Evolutionary conservation across 2,329 filamentous ascomycete genomes (phyloP), one percentile per base, ranked within the genome.

Genomic region (Pseudopithomyces maydicus): DNA sequence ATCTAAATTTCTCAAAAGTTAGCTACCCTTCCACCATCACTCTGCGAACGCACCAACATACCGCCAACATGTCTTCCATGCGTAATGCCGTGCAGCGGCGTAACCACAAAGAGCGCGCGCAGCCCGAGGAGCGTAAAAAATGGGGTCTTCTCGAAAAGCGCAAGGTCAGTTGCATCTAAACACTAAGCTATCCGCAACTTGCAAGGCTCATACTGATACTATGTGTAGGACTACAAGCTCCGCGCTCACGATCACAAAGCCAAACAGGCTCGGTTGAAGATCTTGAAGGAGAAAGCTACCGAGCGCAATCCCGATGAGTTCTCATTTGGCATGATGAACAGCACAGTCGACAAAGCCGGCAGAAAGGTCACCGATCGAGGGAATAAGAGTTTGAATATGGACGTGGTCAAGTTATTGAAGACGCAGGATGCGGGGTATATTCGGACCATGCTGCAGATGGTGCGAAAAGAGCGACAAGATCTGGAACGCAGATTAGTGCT

Each of bases 81-180:
- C 67, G 68, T 36, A 76, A 76, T 68, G 72, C 73, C 64, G 73
- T 77, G 59, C 86, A 92, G 67, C 86, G 91, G 78, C 91, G 92
- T 72, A 89, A 92, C 66, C 94, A 98, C 78, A 86, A 89, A 67
- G 95, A 98, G 83, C 89, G 95, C 68, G 90, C 91, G 35, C 95
- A 98, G 77, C 90, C 93, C 39, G 78, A 86, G 62, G 90, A 93
- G 73, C 91, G 95, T 52, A 82, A 88, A 64, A 91, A 91, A 81
- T 92, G 92, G 79, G 95, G 95, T 63, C 85, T 98, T 20, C 88
- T 98, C 59, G 95, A 98, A 77, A 98, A 99, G 80, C 90, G 95
- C 84, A 97, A 97, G 71, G 64, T 29, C 23, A 52, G 61, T 47
- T 15, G 7, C 1, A 5, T 22, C n/a, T 51, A 19, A 11, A 26